A percentile compares a stretch with the other conserved stretches of the same genome.
These are phyloP conservation scores for Ophiocordyceps camponoti-floridani DNA, from an alignment of 2,329 filamentous ascomycete species.

Conservation along the genomic window DNA sequence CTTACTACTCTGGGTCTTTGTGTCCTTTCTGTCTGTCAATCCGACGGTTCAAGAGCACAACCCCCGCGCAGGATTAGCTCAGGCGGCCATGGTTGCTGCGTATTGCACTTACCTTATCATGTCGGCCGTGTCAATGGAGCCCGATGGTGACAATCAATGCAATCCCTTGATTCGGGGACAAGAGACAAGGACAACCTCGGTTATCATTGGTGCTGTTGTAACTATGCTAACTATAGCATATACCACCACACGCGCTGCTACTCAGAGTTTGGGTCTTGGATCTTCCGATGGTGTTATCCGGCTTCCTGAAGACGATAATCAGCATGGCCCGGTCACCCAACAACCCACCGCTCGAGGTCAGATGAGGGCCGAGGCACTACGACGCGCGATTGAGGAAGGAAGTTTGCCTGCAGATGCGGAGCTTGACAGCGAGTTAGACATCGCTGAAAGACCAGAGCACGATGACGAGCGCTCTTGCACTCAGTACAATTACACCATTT, in stretches of 20 bases:
- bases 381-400: slow-evolving; percentile 81
- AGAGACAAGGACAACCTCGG: slow-evolving; percentile 74
- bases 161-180: slow-evolving; percentile 79
- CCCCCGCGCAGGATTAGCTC: slow-evolving; percentile 83
- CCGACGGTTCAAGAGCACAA: slow-evolving; percentile 83
- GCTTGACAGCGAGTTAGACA: slow-evolving; percentile 51
- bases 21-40: slow-evolving; percentile 77
- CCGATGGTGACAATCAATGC: slow-evolving; percentile 71
- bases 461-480: slow-evolving; percentile 82
- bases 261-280: slow-evolving; percentile 65
- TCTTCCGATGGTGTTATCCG: slow-evolving; percentile 31
- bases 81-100: slow-evolving; percentile 89
- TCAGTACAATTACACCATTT: slow-evolving; percentile 91
- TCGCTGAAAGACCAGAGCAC: slow-evolving; percentile 42
- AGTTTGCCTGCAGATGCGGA: slow-evolving; percentile 82
- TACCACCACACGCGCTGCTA: slow-evolving; percentile 90
- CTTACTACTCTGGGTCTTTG: slow-evolving; percentile 60
- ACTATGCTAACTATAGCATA: slow-evolving; percentile 96
- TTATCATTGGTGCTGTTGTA: slow-evolving; percentile 83
- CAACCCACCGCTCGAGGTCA: slow-evolving; percentile 67
- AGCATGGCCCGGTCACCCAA: slow-evolving; percentile 75
- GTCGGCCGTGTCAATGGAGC: slow-evolving; percentile 97
- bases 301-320: slow-evolving; percentile 47
- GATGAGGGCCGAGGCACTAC: slow-evolving; percentile 83
- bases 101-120: slow-evolving; percentile 99